phyloP scores from a whole-genome alignment of 495 filamentous ascomycete species.

The Penicillium crystallinum region DNA sequence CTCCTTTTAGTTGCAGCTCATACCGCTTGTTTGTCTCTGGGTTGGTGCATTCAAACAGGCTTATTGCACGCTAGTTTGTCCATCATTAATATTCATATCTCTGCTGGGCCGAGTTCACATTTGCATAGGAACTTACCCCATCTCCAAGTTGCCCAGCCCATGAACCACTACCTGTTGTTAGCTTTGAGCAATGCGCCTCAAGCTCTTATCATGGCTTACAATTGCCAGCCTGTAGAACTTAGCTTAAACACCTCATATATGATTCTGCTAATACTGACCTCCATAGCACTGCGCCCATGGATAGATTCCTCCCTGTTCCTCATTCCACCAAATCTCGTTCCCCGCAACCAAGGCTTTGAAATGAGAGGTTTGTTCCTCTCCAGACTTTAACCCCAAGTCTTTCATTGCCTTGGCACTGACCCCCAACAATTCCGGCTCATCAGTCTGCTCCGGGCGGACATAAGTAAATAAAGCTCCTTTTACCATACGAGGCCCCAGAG shows the following conservation, averaged over 20 bases:
- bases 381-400: slow-evolving; percentile 66
- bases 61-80: slow-evolving; percentile 63
- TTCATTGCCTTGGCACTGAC: slow-evolving; percentile 70
- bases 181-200: slow-evolving; percentile 1
- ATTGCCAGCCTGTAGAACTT: slow-evolving; percentile 48
- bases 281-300: slow-evolving; percentile 99
- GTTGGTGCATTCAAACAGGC: slow-evolving; percentile 85
- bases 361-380: slow-evolving; percentile 63
- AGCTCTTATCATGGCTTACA: slow-evolving; percentile 29
- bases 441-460: slow-evolving; percentile 69
- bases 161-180: slow-evolving; percentile 48
- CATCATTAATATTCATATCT: slow-evolving; percentile 3
- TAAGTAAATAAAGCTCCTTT: slow-evolving; percentile 84
- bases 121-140: slow-evolving; percentile 42
- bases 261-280: slow-evolving; percentile 38
- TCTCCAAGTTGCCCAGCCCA: slow-evolving; percentile 98
- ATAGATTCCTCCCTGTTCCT: slow-evolving; percentile 67
- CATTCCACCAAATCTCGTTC: slow-evolving; percentile 61
- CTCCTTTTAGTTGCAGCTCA: slow-evolving; percentile 91
- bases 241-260: slow-evolving; percentile 5
- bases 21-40: slow-evolving; percentile 65
- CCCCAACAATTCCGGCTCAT: slow-evolving; percentile 71
- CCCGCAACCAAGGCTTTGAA: slow-evolving; percentile 75
- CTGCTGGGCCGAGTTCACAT: not conserved
- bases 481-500: slow-evolving; percentile 77